Conservation (phyloP, 1,284 basidiomycete genomes). For the Rugosomyces carneus region DNA sequence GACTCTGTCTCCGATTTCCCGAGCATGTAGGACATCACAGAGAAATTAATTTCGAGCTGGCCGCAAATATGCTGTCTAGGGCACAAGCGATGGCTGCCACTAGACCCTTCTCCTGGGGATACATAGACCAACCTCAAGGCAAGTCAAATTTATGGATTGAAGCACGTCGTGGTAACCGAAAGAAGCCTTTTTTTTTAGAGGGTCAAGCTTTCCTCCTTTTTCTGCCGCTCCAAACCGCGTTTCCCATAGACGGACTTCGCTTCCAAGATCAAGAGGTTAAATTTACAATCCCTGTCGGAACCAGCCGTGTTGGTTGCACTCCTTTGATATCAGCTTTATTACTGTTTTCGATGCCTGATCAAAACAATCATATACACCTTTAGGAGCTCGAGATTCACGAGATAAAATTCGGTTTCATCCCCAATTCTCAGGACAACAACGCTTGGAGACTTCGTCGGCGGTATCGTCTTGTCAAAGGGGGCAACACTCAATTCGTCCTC, state of each 20-base stretch:
- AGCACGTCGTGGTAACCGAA: constrained; percentile 3
- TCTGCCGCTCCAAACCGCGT: constrained; percentile 45
- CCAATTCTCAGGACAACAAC: constrained; percentile 46
- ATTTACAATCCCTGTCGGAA: constrained; percentile 41
- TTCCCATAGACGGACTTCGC: constrained; percentile 67
- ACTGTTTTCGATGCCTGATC: not conserved
- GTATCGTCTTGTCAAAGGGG: constrained; percentile 65
- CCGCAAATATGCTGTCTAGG: constrained; percentile 52
- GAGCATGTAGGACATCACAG: constrained; percentile 53
- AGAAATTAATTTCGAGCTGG: constrained; percentile 50
- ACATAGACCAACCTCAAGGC: constrained; percentile 67
- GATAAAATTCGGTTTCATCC: constrained; percentile 69
- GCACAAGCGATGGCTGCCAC: constrained; percentile 47
- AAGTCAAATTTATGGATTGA: not conserved
- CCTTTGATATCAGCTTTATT: constrained; percentile 8
- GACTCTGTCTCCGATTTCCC: constrained; percentile 60
- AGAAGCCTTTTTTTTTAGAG: constrained; percentile 35
- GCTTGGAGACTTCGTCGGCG: constrained; percentile 64
- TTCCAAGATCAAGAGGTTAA: constrained; percentile 65
- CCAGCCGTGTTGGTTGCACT: constrained; percentile 40
- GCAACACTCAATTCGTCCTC: constrained; percentile 60
- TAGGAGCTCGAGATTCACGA: constrained; percentile 70
- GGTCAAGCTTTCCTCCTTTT: constrained; percentile 60
- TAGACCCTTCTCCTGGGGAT: constrained; percentile 62
- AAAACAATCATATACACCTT: not conserved